These are phyloP conservation scores for Emericellopsis terricola DNA, from an alignment of 495 filamentous ascomycete genomes.

Conservation along the genomic window DNA sequence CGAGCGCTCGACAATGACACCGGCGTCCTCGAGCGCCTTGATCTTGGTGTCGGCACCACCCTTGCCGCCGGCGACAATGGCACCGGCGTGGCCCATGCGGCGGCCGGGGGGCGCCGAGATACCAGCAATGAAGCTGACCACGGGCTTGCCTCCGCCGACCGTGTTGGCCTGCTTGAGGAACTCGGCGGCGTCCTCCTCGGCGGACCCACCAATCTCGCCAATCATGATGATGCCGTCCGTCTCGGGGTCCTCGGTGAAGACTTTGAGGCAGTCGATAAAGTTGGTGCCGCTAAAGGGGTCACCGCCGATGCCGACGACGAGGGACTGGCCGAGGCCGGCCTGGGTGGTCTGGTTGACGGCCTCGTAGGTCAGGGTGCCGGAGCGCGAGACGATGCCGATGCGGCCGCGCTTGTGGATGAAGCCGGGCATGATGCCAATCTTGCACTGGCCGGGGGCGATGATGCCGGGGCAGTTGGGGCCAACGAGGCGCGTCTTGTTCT, in stretches of 20 bases:
- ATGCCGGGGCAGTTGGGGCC: constrained; percentile 98
- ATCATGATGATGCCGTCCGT: constrained; percentile 99
- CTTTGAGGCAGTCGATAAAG: constrained; percentile 96
- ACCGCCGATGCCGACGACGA: constrained; percentile 95
- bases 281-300: constrained; percentile 98
- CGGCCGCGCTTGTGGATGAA: constrained; percentile 99
- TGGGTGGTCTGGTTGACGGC: constrained; percentile 98
- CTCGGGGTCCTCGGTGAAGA: constrained; percentile 90
- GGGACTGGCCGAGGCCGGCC: constrained; percentile 89
- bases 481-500: constrained; percentile 88
- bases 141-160: constrained; percentile 66
- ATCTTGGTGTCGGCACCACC: constrained; percentile 98
- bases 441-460: constrained; percentile 95
- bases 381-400: constrained; percentile 95
- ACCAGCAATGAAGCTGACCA: constrained; percentile 95
- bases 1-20: constrained; percentile 90
- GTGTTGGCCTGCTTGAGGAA: constrained; percentile 86
- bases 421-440: constrained; percentile 99
- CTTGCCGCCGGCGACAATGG: constrained; percentile 94
- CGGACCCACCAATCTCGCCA: constrained; percentile 93
- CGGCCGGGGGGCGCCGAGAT: constrained; percentile 92
- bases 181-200: constrained; percentile 91
- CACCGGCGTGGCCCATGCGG: constrained; percentile 96
- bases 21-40: constrained; percentile 74
- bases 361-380: constrained; percentile 97